Evolutionary conservation across 352 stramenopile species (phyloP).

Genomic region (Thalassiosira sp.): DNA sequence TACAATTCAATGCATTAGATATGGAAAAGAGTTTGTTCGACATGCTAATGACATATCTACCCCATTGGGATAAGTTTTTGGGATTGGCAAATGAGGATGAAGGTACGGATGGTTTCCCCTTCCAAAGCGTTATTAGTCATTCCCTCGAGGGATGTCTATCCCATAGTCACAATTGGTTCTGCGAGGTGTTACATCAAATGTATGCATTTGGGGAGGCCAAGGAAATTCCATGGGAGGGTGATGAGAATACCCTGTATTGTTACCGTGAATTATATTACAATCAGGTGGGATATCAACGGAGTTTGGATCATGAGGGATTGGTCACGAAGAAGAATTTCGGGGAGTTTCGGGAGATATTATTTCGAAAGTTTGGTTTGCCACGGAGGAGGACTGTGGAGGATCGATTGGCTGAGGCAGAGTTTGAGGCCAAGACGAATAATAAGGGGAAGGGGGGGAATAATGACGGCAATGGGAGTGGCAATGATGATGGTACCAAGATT

Average conservation of each 20-base stretch:
- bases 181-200: slow-evolving; percentile 45
- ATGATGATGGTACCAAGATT: slow-evolving; percentile 22
- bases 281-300: slow-evolving; percentile 32
- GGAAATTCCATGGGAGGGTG: slow-evolving; percentile 36
- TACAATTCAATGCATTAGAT: slow-evolving; percentile 37
- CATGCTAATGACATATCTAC: slow-evolving; percentile 40
- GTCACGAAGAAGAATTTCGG: slow-evolving; percentile 33
- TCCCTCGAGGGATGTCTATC: slow-evolving; percentile 38
- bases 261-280: slow-evolving; percentile 33
- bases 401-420: slow-evolving; percentile 5
- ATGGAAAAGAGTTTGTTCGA: slow-evolving; percentile 36
- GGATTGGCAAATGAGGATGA: not conserved
- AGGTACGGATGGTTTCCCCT: slow-evolving; percentile 33
- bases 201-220: slow-evolving; percentile 38
- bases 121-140: slow-evolving; percentile 30
- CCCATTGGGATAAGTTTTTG: slow-evolving; percentile 38
- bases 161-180: slow-evolving; percentile 41
- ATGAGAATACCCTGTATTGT: slow-evolving; percentile 40
- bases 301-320: slow-evolving; percentile 5
- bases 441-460: slow-evolving; percentile 12
- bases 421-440: slow-evolving; percentile 2
- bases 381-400: slow-evolving; percentile 8
- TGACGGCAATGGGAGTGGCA: slow-evolving; percentile 16
- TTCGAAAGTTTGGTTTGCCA: slow-evolving; percentile 34
- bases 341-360: slow-evolving; percentile 42